A percentile compares a stretch with the other conserved stretches of the same genome.
Conservation (phyloP, 441 rosid genomes). For the Cnidoscolus chayamansa region DNA sequence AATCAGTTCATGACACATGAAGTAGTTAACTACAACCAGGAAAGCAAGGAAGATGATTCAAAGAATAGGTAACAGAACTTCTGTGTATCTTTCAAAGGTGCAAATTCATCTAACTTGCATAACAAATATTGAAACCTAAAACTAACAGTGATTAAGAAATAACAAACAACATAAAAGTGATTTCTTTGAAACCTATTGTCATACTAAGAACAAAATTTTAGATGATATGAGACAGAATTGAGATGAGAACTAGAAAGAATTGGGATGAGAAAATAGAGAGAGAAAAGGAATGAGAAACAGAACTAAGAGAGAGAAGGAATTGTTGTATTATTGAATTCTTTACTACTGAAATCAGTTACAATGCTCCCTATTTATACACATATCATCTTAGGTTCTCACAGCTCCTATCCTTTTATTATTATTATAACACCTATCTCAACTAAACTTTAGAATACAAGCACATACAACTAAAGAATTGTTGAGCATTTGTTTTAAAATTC, state of each 20-base stretch:
- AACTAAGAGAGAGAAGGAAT: too few species aligned
- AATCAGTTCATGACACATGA: conserved; percentile 6
- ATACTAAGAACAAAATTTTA: too few species aligned
- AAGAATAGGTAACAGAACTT: not conserved
- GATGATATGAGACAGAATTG: too few species aligned
- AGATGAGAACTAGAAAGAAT: too few species aligned
- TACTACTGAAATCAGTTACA: too few species aligned
- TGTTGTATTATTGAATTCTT: too few species aligned
- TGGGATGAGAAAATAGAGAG: too few species aligned
- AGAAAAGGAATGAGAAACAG: too few species aligned
- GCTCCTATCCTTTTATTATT: too few species aligned
- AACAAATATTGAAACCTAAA: not conserved
- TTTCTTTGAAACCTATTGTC: not conserved
- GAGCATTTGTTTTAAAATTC: not conserved
- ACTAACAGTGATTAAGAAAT: not conserved
- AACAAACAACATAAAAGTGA: not conserved
- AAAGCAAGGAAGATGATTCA: conserved; percentile 7
- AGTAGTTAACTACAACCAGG: conserved; percentile 17
- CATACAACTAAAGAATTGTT: not conserved
- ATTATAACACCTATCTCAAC: too few species aligned
- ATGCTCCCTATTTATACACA: too few species aligned
- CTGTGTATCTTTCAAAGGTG: not conserved
- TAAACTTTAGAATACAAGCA: not conserved
- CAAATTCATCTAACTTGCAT: not conserved
- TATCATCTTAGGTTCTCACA: too few species aligned